Evolutionary conservation across 106 monocot species (phyloP), one percentile per base, ranked within the genome.

Genomic region (Chionographis japonica): DNA sequence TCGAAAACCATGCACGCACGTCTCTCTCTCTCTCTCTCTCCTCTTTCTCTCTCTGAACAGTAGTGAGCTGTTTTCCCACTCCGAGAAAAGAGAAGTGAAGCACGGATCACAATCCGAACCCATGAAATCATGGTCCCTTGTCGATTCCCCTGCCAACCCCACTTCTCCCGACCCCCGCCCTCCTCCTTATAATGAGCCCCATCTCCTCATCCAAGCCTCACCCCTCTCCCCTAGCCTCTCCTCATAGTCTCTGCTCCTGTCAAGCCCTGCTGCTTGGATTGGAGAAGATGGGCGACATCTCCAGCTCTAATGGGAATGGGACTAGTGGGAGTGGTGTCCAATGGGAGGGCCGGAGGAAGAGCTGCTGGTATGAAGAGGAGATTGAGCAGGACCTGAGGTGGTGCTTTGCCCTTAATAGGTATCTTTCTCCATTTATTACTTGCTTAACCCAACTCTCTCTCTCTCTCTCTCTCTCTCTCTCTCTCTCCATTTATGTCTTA

Each of bases 351-450:
- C 62, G 67, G 54, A 75, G 74, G 58, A 83, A 79, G 83, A 68
- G 70, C 66, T 78, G 74, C 15, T 83, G 83, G 83, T 83, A 79
- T 53, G 83, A 83, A 27, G 83, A 83, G 38, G 83, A 83, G 75
- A 74, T 83, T 42, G 83, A 75, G 41, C 54, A 79, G 70, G 19
- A 79, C 75, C 61, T 83, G 65, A 83, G 75, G 68, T 79, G 78
- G 78, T 75, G 83, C 58, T 83, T 75, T 79, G 83, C 83, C 63
- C 83, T 83, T 2, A 83, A 83, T 37, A 79, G 83, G 83, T 79
- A 37, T 13, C 4, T 69, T 9, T 27, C 35, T 13, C 38, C 9
- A 55, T 10, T 20, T 12, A 15, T 5, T 38, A 46, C 9, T 46
- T 1, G 9, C 9, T 5, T 46, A 6, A 46, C 8, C 46, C 46